These are phyloP conservation scores for Kluyveromyces aestuarii DNA, from an alignment of 805 yeast genomes.

Conservation along the genomic window DNA sequence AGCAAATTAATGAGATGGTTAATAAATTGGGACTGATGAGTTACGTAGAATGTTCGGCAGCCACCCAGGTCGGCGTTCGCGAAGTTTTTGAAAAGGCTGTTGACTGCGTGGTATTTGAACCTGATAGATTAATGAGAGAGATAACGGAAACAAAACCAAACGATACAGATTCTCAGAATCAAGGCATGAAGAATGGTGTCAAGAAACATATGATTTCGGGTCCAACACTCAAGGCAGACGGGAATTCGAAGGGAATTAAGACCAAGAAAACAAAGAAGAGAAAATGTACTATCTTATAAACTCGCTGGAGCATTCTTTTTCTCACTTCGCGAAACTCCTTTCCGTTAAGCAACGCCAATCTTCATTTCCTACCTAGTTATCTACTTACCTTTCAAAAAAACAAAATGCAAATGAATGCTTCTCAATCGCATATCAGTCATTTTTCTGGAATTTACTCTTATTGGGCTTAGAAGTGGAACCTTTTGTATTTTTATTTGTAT, in stretches of 20 bases:
- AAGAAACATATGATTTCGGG: background rate
- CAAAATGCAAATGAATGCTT: background rate
- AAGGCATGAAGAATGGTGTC: background rate
- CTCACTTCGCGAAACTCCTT: background rate
- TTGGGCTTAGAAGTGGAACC: background rate
- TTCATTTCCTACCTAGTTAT: background rate
- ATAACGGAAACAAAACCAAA: slow-evolving; percentile 1
- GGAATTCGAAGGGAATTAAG: background rate
- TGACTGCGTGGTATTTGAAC: slow-evolving; percentile 43
- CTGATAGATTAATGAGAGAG: slow-evolving; percentile 31
- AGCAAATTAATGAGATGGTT: slow-evolving; percentile 61
- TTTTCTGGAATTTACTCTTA: background rate
- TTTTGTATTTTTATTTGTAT: slow-evolving; percentile 3
- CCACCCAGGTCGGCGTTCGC: slow-evolving; percentile 78
- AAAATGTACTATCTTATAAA: slow-evolving; percentile 18
- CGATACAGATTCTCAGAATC: background rate
- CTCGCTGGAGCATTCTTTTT: background rate
- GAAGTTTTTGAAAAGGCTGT: slow-evolving; percentile 81
- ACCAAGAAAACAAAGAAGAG: slow-evolving; percentile 13
- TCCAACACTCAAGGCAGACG: background rate
- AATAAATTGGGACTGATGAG: slow-evolving; percentile 62
- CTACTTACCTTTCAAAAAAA: background rate
- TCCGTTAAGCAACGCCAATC: background rate
- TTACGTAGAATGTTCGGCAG: slow-evolving; percentile 84
- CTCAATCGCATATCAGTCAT: background rate